Evolutionary conservation across 768 basidiomycete species (phyloP).

Genomic region (Coprinopsis sp.): DNA sequence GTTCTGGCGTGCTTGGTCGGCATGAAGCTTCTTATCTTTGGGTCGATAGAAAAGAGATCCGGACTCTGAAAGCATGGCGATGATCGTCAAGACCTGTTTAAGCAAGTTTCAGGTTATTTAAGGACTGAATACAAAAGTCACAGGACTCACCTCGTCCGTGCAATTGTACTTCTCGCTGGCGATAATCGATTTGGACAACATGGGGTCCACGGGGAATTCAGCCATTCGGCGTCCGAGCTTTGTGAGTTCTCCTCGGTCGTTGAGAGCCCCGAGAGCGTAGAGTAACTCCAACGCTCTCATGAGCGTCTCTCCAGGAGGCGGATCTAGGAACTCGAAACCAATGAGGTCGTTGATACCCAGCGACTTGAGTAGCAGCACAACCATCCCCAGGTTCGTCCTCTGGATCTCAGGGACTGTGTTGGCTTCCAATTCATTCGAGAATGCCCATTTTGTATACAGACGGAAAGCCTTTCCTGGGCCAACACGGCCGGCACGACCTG

Average conservation of each 20-base stretch:
- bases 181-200: conserved; percentile 94
- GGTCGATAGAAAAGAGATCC: conserved; percentile 94
- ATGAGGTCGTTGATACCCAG: conserved; percentile 98
- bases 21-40: conserved; percentile 97
- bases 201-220: conserved; percentile 98
- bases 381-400: conserved; percentile 95
- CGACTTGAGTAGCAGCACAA: conserved; percentile 91
- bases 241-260: conserved; percentile 95
- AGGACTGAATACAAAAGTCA: not conserved
- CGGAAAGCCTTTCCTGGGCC: conserved; percentile 98
- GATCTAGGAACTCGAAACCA: conserved; percentile 98
- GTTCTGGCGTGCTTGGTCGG: conserved; percentile 96
- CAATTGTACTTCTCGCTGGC: conserved; percentile 91
- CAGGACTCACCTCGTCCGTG: conserved; percentile 79
- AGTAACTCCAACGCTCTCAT: conserved; percentile 91
- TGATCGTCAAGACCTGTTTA: conserved; percentile 84
- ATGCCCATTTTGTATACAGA: conserved; percentile 99
- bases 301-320: conserved; percentile 95
- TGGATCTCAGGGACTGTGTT: conserved; percentile 99
- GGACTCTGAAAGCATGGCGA: conserved; percentile 95
- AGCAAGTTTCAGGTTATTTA: not conserved
- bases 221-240: conserved; percentile 97
- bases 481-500: conserved; percentile 95
- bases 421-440: conserved; percentile 89
- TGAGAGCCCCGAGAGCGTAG: conserved; percentile 93